Evolutionary conservation across 208 protist species (phyloP), one percentile per base, ranked within the genome.

Genomic region (Trypanosoma caninum): DNA sequence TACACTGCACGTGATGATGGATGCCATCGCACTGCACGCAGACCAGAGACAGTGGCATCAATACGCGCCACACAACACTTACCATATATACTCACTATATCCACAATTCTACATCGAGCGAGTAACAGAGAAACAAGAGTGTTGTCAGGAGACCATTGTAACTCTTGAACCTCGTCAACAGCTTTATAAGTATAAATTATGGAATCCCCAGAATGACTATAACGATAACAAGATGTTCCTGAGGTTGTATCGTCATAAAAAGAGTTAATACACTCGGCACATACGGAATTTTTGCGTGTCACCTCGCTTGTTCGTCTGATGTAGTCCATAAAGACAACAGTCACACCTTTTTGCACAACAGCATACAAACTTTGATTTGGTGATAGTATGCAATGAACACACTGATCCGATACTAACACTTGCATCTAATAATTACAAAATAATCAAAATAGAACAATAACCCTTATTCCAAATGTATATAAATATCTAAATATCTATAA

Each of bases 21-120:
- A 30, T 73, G 67, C 67, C 67, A 73, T 5, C 2, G 38, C 16
- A 67, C 23, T 7, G 59, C 60, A 14, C 67, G 67, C 25, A 73
- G 35, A 4, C 67, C 67, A 13, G 52, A 18, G 34, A 65, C 23
- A 0, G 59, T 59, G n/a, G 67, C 56, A 23, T 65, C 67, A 30
- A 73, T 50, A 23, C 55, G 60, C 4, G 67, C 60, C 34, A 73
- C 65, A 53, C 65, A 65, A 40, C 55, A 63, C 51, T 65, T 71
- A 0, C 65, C 65, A 31, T 71, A 65, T 1, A 71, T 51, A 59
- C 65, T 71, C 48, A 71, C 65, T n/a, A 71, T 58, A 40, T 71
- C 65, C 14, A 71, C 37, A 38, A 45, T 46, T 22, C 41, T 41
- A 2, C 56, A 13, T 46, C 41, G 34, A 31, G 46, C 38, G 2